A percentile compares a stretch with the other conserved stretches of the same genome.
phyloP scores from a whole-genome alignment of 2,329 filamentous ascomycete genomes.

The Macrophomina phaseolina region DNA sequence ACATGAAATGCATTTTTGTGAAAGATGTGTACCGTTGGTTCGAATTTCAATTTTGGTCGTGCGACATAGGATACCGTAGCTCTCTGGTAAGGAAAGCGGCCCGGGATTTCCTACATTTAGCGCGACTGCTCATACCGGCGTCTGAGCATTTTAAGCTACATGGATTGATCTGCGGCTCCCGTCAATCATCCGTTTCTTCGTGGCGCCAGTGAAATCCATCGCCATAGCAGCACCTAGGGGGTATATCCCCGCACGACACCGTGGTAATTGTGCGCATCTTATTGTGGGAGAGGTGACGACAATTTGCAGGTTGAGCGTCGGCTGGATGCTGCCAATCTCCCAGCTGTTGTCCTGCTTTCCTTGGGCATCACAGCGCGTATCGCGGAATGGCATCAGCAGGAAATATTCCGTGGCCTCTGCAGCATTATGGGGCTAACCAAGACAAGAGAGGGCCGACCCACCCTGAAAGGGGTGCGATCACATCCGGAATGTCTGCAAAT shows the following conservation, averaged over 20 bases:
- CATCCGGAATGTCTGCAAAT: too few species aligned
- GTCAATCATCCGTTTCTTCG: not conserved
- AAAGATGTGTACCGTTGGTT: not conserved
- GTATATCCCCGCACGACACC: not conserved
- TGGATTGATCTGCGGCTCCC: not conserved
- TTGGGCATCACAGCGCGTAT: not conserved
- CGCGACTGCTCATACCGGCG: not conserved
- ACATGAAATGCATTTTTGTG: not conserved
- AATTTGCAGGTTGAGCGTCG: not conserved
- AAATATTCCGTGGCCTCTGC: too few species aligned
- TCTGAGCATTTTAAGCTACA: not conserved
- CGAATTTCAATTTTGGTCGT: not conserved
- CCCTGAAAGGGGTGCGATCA: too few species aligned
- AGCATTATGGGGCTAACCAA: too few species aligned
- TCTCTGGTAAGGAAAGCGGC: not conserved
- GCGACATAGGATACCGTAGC: not conserved
- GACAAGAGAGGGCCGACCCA: too few species aligned
- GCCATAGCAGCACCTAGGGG: not conserved
- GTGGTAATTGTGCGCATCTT: not conserved
- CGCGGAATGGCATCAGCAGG: too few species aligned
- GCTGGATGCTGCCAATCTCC: not conserved
- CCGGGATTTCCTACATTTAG: not conserved
- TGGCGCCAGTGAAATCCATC: not conserved
- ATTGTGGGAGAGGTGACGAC: constrained; percentile 2
- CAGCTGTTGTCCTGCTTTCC: not conserved